phyloP scores from a whole-genome alignment of 2,329 filamentous ascomycete species.

The Aspergillus flavus region DNA sequence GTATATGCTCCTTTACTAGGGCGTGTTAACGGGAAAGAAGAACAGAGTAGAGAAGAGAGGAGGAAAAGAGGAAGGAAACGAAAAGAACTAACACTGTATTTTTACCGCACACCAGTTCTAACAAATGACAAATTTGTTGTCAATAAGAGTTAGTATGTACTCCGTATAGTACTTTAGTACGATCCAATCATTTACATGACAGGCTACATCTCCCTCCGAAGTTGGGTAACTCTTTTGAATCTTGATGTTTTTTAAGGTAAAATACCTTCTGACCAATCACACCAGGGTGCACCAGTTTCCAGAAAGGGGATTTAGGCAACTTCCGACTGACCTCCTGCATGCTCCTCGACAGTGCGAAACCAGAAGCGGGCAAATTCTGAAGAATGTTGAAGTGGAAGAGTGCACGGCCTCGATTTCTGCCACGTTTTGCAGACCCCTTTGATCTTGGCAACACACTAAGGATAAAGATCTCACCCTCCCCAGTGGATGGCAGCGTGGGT shows the following conservation, averaged over 20 bases:
- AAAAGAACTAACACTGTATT: not conserved
- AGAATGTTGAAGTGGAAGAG: constrained; percentile 4
- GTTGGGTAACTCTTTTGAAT: not conserved
- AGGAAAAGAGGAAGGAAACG: not conserved
- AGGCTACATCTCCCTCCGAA: not conserved
- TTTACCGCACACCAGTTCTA: not conserved
- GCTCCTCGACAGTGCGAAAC: constrained; percentile 8
- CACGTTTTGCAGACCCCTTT: constrained; percentile 27
- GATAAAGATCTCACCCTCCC: constrained; percentile 30
- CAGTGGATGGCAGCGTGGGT: constrained; percentile 11
- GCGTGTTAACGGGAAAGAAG: not conserved
- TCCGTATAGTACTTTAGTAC: not conserved
- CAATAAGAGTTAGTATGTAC: not conserved
- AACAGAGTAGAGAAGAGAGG: not conserved
- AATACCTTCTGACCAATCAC: constrained; percentile 1
- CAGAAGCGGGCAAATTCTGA: not conserved
- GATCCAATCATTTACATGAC: not conserved
- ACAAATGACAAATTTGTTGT: not conserved
- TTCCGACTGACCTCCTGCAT: constrained; percentile 18
- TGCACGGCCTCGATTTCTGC: constrained; percentile 25
- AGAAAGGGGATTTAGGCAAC: constrained; percentile 7
- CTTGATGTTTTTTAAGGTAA: not conserved
- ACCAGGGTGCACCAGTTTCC: constrained; percentile 2
- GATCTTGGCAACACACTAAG: constrained; percentile 30
- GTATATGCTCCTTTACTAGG: not conserved